A percentile compares a stretch with the other conserved stretches of the same genome.
Conservation (phyloP, 2,329 filamentous ascomycete genomes). For the Aspergillus niger region DNA sequence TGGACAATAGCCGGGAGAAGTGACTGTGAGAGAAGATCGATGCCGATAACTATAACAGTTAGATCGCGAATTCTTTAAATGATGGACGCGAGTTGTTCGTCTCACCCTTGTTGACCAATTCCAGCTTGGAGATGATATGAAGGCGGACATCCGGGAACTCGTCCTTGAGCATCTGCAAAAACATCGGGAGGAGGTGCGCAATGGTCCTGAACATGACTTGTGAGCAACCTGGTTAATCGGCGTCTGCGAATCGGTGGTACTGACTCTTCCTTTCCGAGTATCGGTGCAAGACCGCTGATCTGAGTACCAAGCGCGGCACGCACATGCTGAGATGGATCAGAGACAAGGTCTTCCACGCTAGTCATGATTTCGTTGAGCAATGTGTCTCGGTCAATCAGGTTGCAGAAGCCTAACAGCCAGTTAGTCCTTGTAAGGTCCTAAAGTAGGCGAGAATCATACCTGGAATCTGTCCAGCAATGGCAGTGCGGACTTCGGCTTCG, state of each 20-base stretch:
- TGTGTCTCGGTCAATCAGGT: conserved; percentile 79
- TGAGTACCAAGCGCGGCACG: conserved; percentile 93
- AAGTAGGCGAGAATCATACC: conserved; percentile 48
- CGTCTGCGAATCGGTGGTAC: conserved; percentile 34
- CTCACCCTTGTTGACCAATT: conserved; percentile 91
- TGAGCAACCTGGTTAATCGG: conserved; percentile 8
- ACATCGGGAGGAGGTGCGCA: conserved; percentile 95
- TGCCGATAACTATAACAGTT: conserved; percentile 75
- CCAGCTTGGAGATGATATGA: conserved; percentile 99
- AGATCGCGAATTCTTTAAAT: not conserved
- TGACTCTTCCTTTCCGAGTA: conserved; percentile 96
- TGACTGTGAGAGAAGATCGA: conserved; percentile 93
- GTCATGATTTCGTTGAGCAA: conserved; percentile 96
- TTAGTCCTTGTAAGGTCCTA: conserved; percentile 23
- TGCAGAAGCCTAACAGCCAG: conserved; percentile 73
- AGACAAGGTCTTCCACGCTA: conserved; percentile 92
- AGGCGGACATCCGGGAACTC: conserved; percentile 97
- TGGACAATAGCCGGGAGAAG: conserved; percentile 96
- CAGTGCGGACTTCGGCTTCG: conserved; percentile 95
- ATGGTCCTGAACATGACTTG: conserved; percentile 69
- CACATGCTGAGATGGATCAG: conserved; percentile 94
- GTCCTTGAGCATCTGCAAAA: conserved; percentile 98
- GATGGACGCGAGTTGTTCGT: not conserved
- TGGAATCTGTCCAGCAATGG: conserved; percentile 95
- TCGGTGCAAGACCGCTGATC: conserved; percentile 93